Percentiles rank a stretch among this genome's conserved stretches.
These are phyloP conservation scores for Chaetomium tenue DNA, from an alignment of 495 filamentous ascomycete genomes.

Conservation along the genomic window DNA sequence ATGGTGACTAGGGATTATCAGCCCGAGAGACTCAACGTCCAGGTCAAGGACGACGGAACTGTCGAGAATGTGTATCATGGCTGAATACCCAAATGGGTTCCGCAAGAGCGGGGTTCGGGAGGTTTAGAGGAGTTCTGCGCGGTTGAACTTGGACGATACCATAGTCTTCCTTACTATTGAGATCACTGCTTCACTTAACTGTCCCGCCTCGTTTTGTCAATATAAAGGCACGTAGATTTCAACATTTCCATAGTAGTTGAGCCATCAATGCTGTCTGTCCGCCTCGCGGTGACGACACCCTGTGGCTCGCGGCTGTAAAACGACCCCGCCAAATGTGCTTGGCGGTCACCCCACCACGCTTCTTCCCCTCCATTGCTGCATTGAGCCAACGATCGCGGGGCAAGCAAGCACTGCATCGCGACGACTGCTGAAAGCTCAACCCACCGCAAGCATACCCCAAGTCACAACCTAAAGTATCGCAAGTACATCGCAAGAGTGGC, in stretches of 20 bases:
- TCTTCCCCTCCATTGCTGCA: constrained; percentile 23
- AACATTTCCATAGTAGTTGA: not conserved
- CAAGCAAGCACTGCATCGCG: constrained; percentile 11
- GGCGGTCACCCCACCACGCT: constrained; percentile 17
- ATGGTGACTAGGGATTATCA: constrained; percentile 63
- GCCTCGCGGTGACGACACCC: not conserved
- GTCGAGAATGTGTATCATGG: constrained; percentile 67
- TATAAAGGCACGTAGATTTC: too few relatives aligned
- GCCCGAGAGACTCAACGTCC: constrained; percentile 65
- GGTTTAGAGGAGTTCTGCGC: not conserved
- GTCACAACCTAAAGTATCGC: not conserved
- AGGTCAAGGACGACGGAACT: constrained; percentile 68
- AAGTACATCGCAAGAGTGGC: constrained; percentile 8
- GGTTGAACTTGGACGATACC: constrained; percentile 4
- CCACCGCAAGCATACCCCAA: not conserved
- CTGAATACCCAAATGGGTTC: constrained; percentile 30
- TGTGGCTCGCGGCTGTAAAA: constrained; percentile 12
- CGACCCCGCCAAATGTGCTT: constrained; percentile 23
- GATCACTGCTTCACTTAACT: too few relatives aligned
- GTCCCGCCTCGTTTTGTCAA: too few relatives aligned
- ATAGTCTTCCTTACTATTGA: too few relatives aligned
- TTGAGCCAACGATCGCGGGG: constrained; percentile 28
- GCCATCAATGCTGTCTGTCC: not conserved
- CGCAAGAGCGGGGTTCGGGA: not conserved
- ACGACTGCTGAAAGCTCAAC: not conserved